Conservation (phyloP, 176 grass and related monocot species). For the Oryza rufipogon region DNA sequence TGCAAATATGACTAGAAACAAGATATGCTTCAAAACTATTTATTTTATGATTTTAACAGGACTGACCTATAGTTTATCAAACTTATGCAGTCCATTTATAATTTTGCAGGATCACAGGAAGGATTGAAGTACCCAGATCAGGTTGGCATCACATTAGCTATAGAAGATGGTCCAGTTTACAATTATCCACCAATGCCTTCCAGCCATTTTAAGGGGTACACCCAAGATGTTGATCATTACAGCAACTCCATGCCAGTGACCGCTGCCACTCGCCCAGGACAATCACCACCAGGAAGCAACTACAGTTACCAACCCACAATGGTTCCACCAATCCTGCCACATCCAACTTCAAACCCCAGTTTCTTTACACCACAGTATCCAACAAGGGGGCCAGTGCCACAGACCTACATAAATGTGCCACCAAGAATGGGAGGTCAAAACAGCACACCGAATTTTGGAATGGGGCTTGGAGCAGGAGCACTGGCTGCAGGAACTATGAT, state of each 20-base stretch:
- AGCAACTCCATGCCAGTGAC: conserved; percentile 20
- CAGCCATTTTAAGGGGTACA: conserved; percentile 28
- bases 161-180: conserved; percentile 88
- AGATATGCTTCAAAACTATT: conserved; percentile 13
- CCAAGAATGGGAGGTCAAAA: conserved; percentile 51
- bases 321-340: conserved; percentile 46
- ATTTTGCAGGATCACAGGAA: conserved; percentile 60
- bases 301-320: conserved; percentile 40
- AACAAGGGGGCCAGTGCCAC: conserved; percentile 38
- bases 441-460: conserved; percentile 49
- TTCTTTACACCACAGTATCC: conserved; percentile 53
- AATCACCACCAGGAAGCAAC: conserved; percentile 33
- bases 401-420: conserved; percentile 75
- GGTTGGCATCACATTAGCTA: conserved; percentile 73
- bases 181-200: conserved; percentile 52
- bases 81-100: not conserved
- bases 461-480: conserved; percentile 82
- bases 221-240: conserved; percentile 29
- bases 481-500: conserved; percentile 76
- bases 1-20: not conserved
- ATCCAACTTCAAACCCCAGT: conserved; percentile 53
- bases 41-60: conserved; percentile 16
- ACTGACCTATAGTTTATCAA: not conserved
- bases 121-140: conserved; percentile 58
- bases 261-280: conserved; percentile 18